A percentile compares a stretch with the other conserved stretches of the same genome.
phyloP scores from a whole-genome alignment of 768 basidiomycete species.

The Royoungia palumana region DNA sequence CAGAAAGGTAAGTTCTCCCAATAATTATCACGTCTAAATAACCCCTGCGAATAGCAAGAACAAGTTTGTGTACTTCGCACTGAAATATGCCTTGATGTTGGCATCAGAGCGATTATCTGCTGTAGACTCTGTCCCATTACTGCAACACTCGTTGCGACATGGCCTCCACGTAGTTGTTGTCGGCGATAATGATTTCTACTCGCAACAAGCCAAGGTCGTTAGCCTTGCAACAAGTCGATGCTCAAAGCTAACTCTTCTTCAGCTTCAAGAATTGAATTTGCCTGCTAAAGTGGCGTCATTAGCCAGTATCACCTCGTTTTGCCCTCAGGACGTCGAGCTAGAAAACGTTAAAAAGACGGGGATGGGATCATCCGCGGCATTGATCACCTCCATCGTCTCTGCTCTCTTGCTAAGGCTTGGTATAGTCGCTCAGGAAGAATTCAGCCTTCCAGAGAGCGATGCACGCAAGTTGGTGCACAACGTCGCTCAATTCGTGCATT shows the following conservation, averaged over 20 bases:
- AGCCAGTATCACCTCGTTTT: constrained; percentile 71
- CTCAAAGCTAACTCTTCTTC: neutral
- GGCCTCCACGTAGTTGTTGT: constrained; percentile 79
- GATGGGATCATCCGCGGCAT: constrained; percentile 92
- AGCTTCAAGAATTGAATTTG: constrained; percentile 65
- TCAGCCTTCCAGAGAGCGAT: constrained; percentile 41
- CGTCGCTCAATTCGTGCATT: constrained; percentile 91
- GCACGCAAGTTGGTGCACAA: constrained; percentile 78
- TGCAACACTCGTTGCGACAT: constrained; percentile 38
- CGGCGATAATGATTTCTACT: constrained; percentile 98
- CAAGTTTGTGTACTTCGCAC: constrained; percentile 88
- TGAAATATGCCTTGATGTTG: constrained; percentile 73
- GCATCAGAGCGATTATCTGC: constrained; percentile 46
- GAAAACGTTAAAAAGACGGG: constrained; percentile 96
- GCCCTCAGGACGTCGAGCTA: constrained; percentile 62
- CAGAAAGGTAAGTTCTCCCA: constrained; percentile 19
- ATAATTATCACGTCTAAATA: neutral
- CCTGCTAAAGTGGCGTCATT: constrained; percentile 65
- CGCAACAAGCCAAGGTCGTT: constrained; percentile 77
- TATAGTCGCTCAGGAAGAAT: constrained; percentile 51
- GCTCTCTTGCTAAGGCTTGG: constrained; percentile 76
- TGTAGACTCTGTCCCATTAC: constrained; percentile 41
- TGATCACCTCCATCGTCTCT: constrained; percentile 92
- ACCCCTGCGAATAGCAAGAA: constrained; percentile 52
- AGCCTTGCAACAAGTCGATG: neutral